Conservation (phyloP, 208 protist species). For the Trichomonas tenax region DNA sequence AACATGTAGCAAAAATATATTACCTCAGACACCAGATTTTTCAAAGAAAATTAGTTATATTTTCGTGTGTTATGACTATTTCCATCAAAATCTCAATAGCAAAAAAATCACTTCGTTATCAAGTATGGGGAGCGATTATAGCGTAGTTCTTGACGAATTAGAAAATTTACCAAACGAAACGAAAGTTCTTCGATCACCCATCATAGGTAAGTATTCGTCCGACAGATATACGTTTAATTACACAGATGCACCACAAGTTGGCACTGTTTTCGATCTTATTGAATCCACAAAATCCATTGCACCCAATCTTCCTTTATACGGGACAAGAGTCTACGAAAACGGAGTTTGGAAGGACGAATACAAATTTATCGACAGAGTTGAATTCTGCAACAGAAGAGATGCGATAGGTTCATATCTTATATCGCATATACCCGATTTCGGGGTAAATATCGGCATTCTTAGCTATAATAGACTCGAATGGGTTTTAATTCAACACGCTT, state of each 20-base stretch:
- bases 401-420: background rate
- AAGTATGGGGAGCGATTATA: too few relatives aligned
- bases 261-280: background rate
- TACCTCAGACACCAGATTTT: too few relatives aligned
- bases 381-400: background rate
- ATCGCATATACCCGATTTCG: background rate
- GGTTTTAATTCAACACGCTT: background rate
- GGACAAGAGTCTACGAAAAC: background rate
- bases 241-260: background rate
- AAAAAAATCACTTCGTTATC: too few relatives aligned
- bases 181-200: background rate
- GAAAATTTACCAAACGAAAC: too few relatives aligned
- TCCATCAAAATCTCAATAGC: too few relatives aligned
- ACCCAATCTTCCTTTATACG: background rate
- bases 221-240: background rate
- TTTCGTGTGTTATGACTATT: too few relatives aligned
- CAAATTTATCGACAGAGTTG: background rate
- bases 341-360: background rate
- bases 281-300: background rate
- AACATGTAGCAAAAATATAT: too few relatives aligned
- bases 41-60: too few relatives aligned
- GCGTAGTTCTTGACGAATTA: too few relatives aligned
- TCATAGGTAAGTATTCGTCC: background rate
- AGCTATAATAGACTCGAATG: constrained; percentile 17
- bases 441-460: constrained; percentile 20